These are phyloP conservation scores for Didymella pinodella DNA, from an alignment of 2,329 filamentous ascomycete species.

Conservation along the genomic window DNA sequence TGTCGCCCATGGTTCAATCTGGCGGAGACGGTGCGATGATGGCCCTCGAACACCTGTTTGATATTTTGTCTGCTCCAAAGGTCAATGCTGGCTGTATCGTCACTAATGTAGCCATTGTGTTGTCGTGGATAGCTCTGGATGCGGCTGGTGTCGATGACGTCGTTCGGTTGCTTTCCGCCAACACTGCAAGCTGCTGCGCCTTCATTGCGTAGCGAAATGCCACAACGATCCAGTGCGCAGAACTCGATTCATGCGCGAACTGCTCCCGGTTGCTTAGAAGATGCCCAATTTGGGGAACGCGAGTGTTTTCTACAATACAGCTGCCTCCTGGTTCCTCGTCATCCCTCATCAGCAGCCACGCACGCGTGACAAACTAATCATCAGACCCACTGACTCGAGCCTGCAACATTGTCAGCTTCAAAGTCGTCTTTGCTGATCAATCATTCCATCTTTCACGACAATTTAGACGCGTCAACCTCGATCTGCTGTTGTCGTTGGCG, in stretches of 20 bases:
- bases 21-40: background rate
- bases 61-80: background rate
- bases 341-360: background rate
- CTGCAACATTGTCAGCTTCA: background rate
- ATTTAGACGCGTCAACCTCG: background rate
- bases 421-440: too few species aligned
- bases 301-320: background rate
- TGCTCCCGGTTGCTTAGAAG: background rate
- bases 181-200: slow-evolving; percentile 12
- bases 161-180: slow-evolving; percentile 7
- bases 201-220: slow-evolving; percentile 11
- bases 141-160: slow-evolving; percentile 16
- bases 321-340: background rate
- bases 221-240: slow-evolving; percentile 5
- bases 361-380: background rate
- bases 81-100: slow-evolving; percentile 1
- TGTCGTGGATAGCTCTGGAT: slow-evolving; percentile 9
- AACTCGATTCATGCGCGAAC: slow-evolving; percentile 6
- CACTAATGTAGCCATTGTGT: slow-evolving; percentile 5
- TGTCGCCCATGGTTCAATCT: slow-evolving; percentile 24
- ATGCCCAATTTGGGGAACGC: background rate
- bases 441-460: background rate
- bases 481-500: background rate
- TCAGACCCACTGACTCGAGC: background rate
- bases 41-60: background rate